Evolutionary conservation across 2,329 filamentous ascomycete species (phyloP).

Genomic region (Phyllosticta capitalensis): DNA sequence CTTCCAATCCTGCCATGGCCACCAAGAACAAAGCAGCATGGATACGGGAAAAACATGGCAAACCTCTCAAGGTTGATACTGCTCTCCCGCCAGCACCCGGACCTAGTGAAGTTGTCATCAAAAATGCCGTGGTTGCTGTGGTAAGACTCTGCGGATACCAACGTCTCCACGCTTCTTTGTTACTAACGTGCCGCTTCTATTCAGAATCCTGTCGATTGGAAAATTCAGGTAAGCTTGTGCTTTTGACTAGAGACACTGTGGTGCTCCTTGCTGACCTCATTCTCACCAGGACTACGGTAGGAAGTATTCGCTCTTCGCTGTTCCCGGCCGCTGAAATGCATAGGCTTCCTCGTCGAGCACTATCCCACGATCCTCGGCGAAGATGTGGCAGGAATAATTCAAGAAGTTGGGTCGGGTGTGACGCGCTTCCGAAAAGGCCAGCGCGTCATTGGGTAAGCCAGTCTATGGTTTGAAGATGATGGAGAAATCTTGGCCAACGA

Average conservation of each 20-base stretch:
- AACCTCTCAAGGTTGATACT: slow-evolving; percentile 11
- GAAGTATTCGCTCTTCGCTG: not conserved
- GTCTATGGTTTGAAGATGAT: not conserved
- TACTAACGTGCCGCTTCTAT: not conserved
- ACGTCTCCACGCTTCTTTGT: slow-evolving; percentile 3
- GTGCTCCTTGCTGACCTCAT: not conserved
- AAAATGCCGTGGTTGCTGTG: slow-evolving; percentile 15
- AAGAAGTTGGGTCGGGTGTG: slow-evolving; percentile 25
- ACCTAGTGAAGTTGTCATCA: slow-evolving; percentile 18
- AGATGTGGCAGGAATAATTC: slow-evolving; percentile 29
- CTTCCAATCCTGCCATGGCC: slow-evolving; percentile 6
- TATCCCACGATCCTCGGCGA: slow-evolving; percentile 28
- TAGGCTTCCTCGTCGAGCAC: slow-evolving; percentile 21
- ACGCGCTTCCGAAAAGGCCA: slow-evolving; percentile 26
- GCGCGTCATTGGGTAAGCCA: slow-evolving; percentile 22
- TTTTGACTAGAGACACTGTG: not conserved
- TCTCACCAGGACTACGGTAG: not conserved
- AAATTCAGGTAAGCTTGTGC: slow-evolving; percentile 6
- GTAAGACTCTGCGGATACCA: not conserved
- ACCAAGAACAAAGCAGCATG: slow-evolving; percentile 16
- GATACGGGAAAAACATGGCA: slow-evolving; percentile 11
- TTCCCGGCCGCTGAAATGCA: not conserved
- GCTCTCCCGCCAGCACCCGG: slow-evolving; percentile 11
- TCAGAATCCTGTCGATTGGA: slow-evolving; percentile 10
- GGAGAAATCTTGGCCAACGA: not conserved